Evolutionary conservation across 192 early-diverging fungal species (phyloP), one percentile per base, ranked within the genome.

Genomic region (Backusella mclennaniae): DNA sequence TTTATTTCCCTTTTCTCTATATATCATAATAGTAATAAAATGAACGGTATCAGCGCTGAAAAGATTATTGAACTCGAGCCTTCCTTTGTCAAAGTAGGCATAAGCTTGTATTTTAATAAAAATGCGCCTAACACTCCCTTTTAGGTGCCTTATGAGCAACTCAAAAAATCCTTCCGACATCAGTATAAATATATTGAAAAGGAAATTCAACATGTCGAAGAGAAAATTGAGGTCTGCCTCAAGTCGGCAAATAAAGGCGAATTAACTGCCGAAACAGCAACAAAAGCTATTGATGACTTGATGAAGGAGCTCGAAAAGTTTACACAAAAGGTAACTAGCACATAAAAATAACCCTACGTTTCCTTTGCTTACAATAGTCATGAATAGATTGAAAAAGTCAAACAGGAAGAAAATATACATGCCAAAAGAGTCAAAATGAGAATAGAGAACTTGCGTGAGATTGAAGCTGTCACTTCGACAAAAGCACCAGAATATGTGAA

Each of bases 31-130:
- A 63, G 23, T 33, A 12, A 63, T 12, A 29, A 23, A 63, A 93
- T 92, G 91, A 91, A 92, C 79, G 91, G 88, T 78, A 80, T 92
- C 73, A 92, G 91, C 68, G 86, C 87, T 73, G 92, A 94, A 56
- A 89, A 93, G n/a, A 87, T 97, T 76, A 85, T 99, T 66, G 91
- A 88, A 38, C 89, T 99, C 39, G 98, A 99, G 85, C 94, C 97
- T 81, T 91, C 96, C 1, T 93, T 99, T 72, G 87, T 99, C 66
- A 97, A 29, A 63, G 56, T 63, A 29, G 3, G 56, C 12, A 29
- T 63, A 12, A 11, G 9, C 21, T 29, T 63, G 9, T 59, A 19
- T 11, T 59, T 4, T 29, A 1, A 7, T 26, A 29, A 63, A 9
- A 23, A 12, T 63, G 26, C n/a, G 11, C 11, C n/a, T 63, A 29